Base-by-base conservation (phyloP, 208 protist species). In the Lotmaria passim region DNA sequence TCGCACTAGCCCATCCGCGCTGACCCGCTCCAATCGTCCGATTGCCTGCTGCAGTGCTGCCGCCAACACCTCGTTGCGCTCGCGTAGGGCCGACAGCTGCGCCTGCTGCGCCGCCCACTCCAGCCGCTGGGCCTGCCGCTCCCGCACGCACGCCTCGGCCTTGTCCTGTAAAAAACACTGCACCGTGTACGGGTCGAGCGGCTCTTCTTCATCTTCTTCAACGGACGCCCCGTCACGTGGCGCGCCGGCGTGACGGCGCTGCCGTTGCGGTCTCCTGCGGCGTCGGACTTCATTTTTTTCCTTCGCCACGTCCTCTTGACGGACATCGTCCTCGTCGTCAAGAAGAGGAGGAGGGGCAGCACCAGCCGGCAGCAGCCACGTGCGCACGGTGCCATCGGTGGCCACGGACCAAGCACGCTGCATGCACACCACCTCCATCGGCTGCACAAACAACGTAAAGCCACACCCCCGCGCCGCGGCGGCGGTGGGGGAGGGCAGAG, bases 341-440 rank as follows among this genome's bases (percentile, higher is more conserved):
- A n/a, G n/a, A n/a, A n/a, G n/a, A n/a, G n/a, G n/a, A n/a, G n/a
- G n/a, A n/a, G n/a, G n/a, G n/a, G n/a, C n/a, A n/a, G n/a, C n/a
- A n/a, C 52, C 66, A 2, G 57, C 53, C 3, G 83, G 74, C 51
- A 85, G 66, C 41, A 89, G 71, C 80, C 83, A 89, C 17, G 80
- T 81, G 50, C 83, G 79, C 68, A 89, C 83, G 1, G 80, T 84
- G 28, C 83, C 83, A 57, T 89, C 83, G 10, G 80, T 89, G 1
- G 76, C 79, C 12, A 66, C 71, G 5, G 80, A 73, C 83, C 83
- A 89, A 24, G 75, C 67, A 3, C 83, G 79, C 46, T 75, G 57
- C 61, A 85, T 81, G 55, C 61, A 64, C 52, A 89, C 77, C 61
- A 65, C 33, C 41, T 81, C 76, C 66, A 89, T 77, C 8, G 73